phyloP scores from a whole-genome alignment of 306 rosid genomes.

The Carpinus viminea region DNA sequence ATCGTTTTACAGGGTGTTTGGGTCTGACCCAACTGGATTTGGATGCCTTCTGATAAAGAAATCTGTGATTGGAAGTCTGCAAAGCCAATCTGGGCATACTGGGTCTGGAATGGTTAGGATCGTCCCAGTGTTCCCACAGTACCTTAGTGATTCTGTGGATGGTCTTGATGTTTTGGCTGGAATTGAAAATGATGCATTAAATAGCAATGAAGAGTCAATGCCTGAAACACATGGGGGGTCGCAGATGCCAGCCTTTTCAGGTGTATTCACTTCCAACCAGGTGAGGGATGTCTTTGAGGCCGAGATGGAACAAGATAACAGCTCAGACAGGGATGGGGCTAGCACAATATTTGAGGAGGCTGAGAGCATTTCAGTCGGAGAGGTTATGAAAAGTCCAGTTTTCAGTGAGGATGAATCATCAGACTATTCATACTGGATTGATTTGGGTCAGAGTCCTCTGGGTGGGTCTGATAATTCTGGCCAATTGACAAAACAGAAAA shows the following conservation, averaged over 20 bases:
- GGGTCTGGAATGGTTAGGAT: constrained; percentile 99
- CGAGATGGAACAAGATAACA: constrained; percentile 85
- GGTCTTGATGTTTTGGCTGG: constrained; percentile 70
- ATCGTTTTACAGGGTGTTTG: constrained; percentile 94
- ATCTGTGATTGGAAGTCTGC: constrained; percentile 84
- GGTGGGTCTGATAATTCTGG: constrained; percentile 60
- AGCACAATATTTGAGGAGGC: constrained; percentile 96
- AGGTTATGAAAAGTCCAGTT: constrained; percentile 94
- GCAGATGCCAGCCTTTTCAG: constrained; percentile 93
- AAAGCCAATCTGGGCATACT: constrained; percentile 81
- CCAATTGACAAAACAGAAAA: constrained; percentile 59
- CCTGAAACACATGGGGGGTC: constrained; percentile 60
- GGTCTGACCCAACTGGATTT: constrained; percentile 96
- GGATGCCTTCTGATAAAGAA: constrained; percentile 94
- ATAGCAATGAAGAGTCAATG: constrained; percentile 45
- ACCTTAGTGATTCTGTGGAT: constrained; percentile 85
- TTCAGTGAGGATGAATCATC: constrained; percentile 97
- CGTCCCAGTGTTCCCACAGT: constrained; percentile 83
- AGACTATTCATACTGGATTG: constrained; percentile 90
- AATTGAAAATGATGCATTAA: constrained; percentile 56
- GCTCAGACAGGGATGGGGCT: constrained; percentile 86
- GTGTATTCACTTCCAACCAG: constrained; percentile 84
- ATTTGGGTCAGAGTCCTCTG: constrained; percentile 94
- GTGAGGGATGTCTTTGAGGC: constrained; percentile 92
- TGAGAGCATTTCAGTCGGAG: constrained; percentile 86